phyloP scores from a whole-genome alignment of 257 asterid species.

The Solanum pimpinellifolium region DNA sequence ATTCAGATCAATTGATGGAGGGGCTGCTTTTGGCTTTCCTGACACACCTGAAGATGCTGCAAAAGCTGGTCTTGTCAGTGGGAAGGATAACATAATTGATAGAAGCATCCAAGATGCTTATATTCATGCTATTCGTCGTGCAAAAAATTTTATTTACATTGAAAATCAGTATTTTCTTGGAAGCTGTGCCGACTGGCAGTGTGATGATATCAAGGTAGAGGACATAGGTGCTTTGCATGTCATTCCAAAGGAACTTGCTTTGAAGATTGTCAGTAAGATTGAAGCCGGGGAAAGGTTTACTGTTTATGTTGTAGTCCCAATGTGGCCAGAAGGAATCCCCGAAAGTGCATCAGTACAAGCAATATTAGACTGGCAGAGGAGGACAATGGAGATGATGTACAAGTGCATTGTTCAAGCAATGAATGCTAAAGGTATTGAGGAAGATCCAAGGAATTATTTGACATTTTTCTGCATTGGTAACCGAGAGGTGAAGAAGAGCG shows the following conservation, averaged over 20 bases:
- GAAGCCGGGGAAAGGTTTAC: constrained; percentile 80
- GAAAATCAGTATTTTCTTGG: constrained; percentile 87
- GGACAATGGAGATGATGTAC: constrained; percentile 90
- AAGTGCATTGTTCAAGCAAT: constrained; percentile 54
- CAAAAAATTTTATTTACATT: constrained; percentile 60
- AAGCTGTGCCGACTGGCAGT: constrained; percentile 53
- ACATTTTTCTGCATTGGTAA: constrained; percentile 85
- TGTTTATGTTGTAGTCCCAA: constrained; percentile 63
- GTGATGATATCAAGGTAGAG: constrained; percentile 44
- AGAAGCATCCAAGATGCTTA: constrained; percentile 85
- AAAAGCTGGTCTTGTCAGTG: constrained; percentile 71
- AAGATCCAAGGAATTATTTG: constrained; percentile 72
- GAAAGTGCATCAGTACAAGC: constrained; percentile 89
- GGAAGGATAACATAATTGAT: constrained; percentile 76
- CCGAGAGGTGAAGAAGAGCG: constrained; percentile 63
- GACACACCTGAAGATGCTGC: constrained; percentile 79
- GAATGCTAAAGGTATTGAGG: constrained; percentile 50
- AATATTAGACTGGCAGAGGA: constrained; percentile 75
- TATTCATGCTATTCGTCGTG: constrained; percentile 81
- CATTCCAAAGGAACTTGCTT: constrained; percentile 66
- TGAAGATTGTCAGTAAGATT: constrained; percentile 63
- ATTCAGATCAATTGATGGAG: constrained; percentile 68
- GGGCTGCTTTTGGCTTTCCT: constrained; percentile 91
- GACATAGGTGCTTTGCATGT: constrained; percentile 75
- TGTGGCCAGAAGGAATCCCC: constrained; percentile 96